Base-by-base conservation (phyloP, 1,139 yeast genomes). In the Geotrichum aggregatum region DNA sequence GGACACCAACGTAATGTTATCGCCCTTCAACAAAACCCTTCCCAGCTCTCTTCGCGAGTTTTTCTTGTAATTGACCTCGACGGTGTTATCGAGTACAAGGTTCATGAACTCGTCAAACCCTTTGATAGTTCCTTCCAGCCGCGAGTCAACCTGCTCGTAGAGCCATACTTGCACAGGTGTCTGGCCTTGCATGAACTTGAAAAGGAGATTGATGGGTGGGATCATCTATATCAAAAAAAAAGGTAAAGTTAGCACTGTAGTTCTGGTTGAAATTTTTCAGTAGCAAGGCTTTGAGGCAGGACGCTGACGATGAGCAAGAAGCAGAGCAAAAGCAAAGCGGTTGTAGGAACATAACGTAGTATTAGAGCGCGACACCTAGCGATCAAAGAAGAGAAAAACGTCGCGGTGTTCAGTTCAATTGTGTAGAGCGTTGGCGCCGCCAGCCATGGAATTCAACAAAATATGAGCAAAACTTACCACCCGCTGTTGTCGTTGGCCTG, bases 71-170 rank as follows among this genome's bases (percentile, higher is more conserved):
- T 71, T 64, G 63, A 85, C 72, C 62, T 92, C 96, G 16, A 78
- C 76, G 0, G 98, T 96, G 54, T 89, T 92, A 56, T 87, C 96
- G 13, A 94, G 72, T n/a, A 91, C 98, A 16, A 94, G 71, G 64
- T 94, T 94, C 98, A 94, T 92, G 64, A 89, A 92, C 71, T 94
- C 98, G 68, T 94, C 99, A 69, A 94, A 92, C 1, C 99, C 99
- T 62, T 74, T 75, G 47, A 92, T 84, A 59, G 78, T 80, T 1
- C 98, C 98, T 61, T 86, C 89, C 28, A 94, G 79, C 57, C 95
- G 76, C 60, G 78, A 76, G 33, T 81, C 82, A 0, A 84, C 78
- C 66, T 92, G 97, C 92, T 98, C 61, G 77, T 89, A 24, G 91
- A 75, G 50, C 56, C 53, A 50, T 13, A 50, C 97, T 97, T 91